phyloP scores from a whole-genome alignment of 1,284 basidiomycete genomes.

The Puccinia horiana region DNA sequence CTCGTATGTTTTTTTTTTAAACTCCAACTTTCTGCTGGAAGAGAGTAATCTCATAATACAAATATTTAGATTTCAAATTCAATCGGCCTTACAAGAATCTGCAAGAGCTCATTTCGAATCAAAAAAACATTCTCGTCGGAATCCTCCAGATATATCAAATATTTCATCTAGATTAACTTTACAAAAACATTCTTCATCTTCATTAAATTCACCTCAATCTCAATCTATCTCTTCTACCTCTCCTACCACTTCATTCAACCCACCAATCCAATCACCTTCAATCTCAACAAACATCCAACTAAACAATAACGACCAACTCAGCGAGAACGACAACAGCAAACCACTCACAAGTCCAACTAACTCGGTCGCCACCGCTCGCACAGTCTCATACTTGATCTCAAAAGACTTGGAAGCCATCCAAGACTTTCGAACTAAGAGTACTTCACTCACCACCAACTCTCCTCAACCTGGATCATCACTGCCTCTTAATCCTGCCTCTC shows the following conservation, averaged over 20 bases:
- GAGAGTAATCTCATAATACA: no score
- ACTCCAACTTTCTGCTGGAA: no score
- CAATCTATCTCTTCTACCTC: no score
- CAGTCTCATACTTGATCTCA: slow-evolving; percentile 37
- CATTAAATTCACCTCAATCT: no score
- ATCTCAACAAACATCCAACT: background rate
- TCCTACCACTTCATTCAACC: no score
- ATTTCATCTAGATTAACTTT: slow-evolving; percentile 25
- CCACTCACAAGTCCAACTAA: slow-evolving; percentile 34
- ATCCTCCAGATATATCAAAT: slow-evolving; percentile 20
- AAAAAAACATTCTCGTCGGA: no score
- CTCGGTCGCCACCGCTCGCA: slow-evolving; percentile 25
- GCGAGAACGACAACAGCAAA: background rate
- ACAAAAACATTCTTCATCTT: no score
- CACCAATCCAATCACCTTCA: no score
- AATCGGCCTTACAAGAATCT: slow-evolving; percentile 47
- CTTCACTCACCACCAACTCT: background rate
- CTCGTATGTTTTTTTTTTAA: slow-evolving; percentile 18
- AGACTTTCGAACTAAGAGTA: slow-evolving; percentile 26
- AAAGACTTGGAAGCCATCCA: slow-evolving; percentile 48
- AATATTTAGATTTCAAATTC: slow-evolving; percentile 46
- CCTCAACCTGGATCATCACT: background rate
- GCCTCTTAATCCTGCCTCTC: background rate
- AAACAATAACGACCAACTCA: background rate
- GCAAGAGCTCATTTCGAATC: slow-evolving; percentile 47